phyloP scores from a whole-genome alignment of 352 stramenopile genomes.

The Peronospora farinosa region DNA sequence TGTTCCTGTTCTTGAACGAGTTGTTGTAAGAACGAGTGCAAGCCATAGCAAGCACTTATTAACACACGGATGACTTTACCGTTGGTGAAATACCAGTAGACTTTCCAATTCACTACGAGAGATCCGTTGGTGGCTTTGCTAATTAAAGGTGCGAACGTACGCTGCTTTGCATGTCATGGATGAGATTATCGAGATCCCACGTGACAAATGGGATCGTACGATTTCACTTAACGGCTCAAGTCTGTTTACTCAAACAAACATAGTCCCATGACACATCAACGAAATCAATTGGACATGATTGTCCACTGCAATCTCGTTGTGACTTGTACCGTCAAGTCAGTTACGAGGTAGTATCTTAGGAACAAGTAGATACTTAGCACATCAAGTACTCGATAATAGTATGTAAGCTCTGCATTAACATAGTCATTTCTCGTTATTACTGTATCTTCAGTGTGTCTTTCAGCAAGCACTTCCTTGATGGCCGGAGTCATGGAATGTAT shows the following conservation, averaged over 20 bases:
- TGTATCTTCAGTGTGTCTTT: not conserved
- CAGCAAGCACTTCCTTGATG: slow-evolving; percentile 32
- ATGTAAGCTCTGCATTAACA: too few relatives aligned
- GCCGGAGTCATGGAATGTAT: slow-evolving; percentile 22
- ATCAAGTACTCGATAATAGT: too few relatives aligned
- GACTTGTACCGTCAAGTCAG: not conserved
- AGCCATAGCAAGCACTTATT: too few relatives aligned
- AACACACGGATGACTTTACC: too few relatives aligned
- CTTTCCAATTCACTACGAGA: not conserved
- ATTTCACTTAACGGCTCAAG: slow-evolving; percentile 18
- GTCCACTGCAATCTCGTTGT: too few relatives aligned
- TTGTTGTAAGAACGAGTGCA: too few relatives aligned
- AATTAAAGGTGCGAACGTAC: not conserved
- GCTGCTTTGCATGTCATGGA: not conserved
- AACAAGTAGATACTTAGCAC: not conserved
- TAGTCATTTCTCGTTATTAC: too few relatives aligned
- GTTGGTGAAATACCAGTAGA: too few relatives aligned
- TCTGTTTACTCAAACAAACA: not conserved
- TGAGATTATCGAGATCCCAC: slow-evolving; percentile 10
- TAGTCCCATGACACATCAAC: not conserved
- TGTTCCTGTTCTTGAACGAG: too few relatives aligned
- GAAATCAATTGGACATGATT: not conserved
- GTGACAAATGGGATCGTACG: not conserved
- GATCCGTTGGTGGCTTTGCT: slow-evolving; percentile 9
- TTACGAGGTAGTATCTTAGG: not conserved